Percentiles rank a stretch among this genome's conserved stretches.
Conservation (phyloP, 805 yeast genomes). For the Jamesozyma gamospora region DNA sequence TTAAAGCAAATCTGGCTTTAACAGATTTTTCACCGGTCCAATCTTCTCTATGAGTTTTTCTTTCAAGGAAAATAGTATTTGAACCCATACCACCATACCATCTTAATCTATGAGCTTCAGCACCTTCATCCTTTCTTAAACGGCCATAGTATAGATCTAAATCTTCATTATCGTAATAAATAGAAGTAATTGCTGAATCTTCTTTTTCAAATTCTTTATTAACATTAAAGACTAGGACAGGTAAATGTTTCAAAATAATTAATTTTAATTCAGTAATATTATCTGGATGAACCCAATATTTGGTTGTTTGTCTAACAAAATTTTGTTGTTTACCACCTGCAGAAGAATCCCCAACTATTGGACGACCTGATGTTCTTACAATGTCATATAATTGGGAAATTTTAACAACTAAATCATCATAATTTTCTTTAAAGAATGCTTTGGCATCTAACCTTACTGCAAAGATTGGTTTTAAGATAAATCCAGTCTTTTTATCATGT, state of each 20-base stretch:
- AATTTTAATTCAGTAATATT: constrained; percentile 93
- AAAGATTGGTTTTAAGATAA: constrained; percentile 80
- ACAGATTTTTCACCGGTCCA: constrained; percentile 99
- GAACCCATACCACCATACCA: constrained; percentile 98
- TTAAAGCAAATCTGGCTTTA: constrained; percentile 88
- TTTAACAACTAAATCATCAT: constrained; percentile 80
- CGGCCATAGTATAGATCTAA: constrained; percentile 92
- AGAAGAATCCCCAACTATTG: constrained; percentile 85
- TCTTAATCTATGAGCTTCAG: constrained; percentile 94
- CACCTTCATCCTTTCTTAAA: constrained; percentile 93
- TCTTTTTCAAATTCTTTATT: constrained; percentile 92
- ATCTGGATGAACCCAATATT: constrained; percentile 99
- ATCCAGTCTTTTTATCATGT: constrained; percentile 83
- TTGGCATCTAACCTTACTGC: constrained; percentile 87
- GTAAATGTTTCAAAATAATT: constrained; percentile 85
- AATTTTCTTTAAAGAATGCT: constrained; percentile 92
- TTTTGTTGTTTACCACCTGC: constrained; percentile 99
- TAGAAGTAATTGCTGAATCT: constrained; percentile 94
- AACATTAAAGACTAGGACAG: constrained; percentile 90
- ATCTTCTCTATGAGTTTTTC: constrained; percentile 97
- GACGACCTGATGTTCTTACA: constrained; percentile 93
- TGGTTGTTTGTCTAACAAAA: constrained; percentile 96
- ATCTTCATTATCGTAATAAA: constrained; percentile 83
- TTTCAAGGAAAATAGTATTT: constrained; percentile 87
- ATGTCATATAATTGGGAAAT: constrained; percentile 82